Evolutionary conservation across 176 grass and related monocot species (phyloP), one percentile per base, ranked within the genome.

Genomic region (Zea luxurians): DNA sequence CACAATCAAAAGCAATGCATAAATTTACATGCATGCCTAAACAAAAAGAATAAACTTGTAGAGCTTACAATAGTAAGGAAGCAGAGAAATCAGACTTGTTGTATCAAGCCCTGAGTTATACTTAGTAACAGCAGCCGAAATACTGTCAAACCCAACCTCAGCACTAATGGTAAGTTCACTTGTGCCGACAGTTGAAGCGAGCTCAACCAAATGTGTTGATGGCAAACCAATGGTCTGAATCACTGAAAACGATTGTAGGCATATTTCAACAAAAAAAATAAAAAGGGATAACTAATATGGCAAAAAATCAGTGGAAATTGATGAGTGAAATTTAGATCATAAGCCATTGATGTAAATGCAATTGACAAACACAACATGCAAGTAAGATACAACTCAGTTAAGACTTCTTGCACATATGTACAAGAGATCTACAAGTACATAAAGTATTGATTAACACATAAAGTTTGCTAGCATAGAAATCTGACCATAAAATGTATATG

Each of bases 91-190:
- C 93, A 6, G 79, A 64, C 38, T 91, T 91, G 88, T 82, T 91
- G 82, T 89, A 97, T 74, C 86, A 68, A 8, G 91, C 55, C 93
- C 93, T 4, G 84, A 90, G 81, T 97, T 97, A 83, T 97, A 97
- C 80, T 97, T 97, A 17, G 90, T 93, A 68, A 97, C 74, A 87
- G 81, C 85, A 61, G 93, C 90, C 35, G 93, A 93, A 80, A 83
- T 78, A 68, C 93, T 97, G 80, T 97, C 93, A 89, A 97, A 97
- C 10, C 93, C 93, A 85, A 97, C 75, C 83, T 97, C 90, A 18
- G 75, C 90, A 70, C 93, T 90, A 66, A 89, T 5, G 83, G 74
- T 62, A 69, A 97, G 61, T 81, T 93, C 86, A 42, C 68, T 89
- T 44, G 83, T 87, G 70, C 93, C 93, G 0, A 85, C 8, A 49